These are phyloP conservation scores for Lichtheimia ramosa DNA, from an alignment of 371 early-diverging fungal genomes.

Conservation along the genomic window DNA sequence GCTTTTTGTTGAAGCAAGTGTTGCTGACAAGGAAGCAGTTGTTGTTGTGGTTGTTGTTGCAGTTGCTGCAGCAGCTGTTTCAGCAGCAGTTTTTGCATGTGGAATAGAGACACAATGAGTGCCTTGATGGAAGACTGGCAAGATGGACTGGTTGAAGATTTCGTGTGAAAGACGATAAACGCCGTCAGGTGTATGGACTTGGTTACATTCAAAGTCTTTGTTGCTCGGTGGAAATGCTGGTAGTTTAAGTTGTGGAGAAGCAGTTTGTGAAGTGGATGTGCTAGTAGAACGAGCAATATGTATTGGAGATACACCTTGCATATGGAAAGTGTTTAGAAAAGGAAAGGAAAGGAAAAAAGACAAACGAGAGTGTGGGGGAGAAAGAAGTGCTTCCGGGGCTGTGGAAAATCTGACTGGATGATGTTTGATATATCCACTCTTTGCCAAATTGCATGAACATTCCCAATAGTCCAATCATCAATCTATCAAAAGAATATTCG, in stretches of 20 bases:
- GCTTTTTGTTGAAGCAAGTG: constrained; percentile 7
- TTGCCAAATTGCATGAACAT: not conserved
- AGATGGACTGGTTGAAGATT: constrained; percentile 46
- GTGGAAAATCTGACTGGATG: too few species aligned
- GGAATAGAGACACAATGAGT: constrained; percentile 42
- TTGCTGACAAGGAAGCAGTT: constrained; percentile 3
- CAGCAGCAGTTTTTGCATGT: constrained; percentile 24
- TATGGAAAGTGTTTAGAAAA: not conserved
- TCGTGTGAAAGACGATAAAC: constrained; percentile 52
- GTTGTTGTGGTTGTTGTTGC: not conserved
- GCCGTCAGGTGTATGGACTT: constrained; percentile 60
- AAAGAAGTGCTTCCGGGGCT: not conserved
- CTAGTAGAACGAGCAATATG: constrained; percentile 13
- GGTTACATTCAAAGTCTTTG: constrained; percentile 41
- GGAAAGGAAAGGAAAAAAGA: not conserved
- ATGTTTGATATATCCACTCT: not conserved
- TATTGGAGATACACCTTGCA: constrained; percentile 9
- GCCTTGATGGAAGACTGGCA: constrained; percentile 51
- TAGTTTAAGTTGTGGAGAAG: constrained; percentile 7
- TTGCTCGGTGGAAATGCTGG: constrained; percentile 43
- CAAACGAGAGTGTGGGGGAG: not conserved
- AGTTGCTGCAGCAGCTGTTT: constrained; percentile 2
- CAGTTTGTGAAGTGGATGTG: constrained; percentile 7
- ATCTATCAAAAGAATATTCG: not conserved
- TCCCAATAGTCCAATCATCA: not conserved